Base-by-base conservation (phyloP, 768 basidiomycete species). In the Pseudohyphozyma bogoriensis region DNA sequence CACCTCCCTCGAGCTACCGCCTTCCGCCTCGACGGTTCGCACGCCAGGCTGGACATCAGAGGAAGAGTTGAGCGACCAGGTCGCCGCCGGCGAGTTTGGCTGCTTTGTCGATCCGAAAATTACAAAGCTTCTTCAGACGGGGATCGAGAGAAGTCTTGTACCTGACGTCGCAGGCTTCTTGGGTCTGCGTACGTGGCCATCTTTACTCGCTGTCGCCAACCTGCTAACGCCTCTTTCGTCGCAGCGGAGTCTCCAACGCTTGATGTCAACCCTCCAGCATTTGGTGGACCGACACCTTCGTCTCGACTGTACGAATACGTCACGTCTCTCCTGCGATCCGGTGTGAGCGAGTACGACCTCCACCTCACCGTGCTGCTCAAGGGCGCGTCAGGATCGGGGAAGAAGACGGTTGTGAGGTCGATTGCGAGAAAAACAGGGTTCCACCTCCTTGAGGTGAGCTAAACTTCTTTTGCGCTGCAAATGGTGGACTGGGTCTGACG, bases 301-400 rank as follows among this genome's bases (percentile, higher is more conserved):
- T 56, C 61, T 3, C 51, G 56, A 13, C 72, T 91, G 10, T 67
- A 78, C 45, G 76, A 80, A n/a, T 72, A 92, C 51, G 74, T 79
- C 2, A 79, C 79, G 26, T 84, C 88, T 0, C 78, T 82, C 20
- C 74, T 85, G 16, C 76, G 80, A 2, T 78, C 78, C 5, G 74
- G 78, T 37, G 81, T 84, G 4, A 72, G 81, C 20, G 77, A 81
- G 55, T 85, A 83, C 58, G 77, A 80, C 50, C 75, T 91, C 3
- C 80, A 82, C 47, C 73, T 89, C 12, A 83, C 86, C 1, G 76
- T 92, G 11, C 75, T 95, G 1, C 70, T 96, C 42, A 85, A 85
- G 63, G 93, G 93, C 0, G 77, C 83, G 0, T 77, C 85, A 56
- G 91, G 92, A 2, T 77, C 78, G 1, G 93, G 95, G 3, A 97